These are phyloP conservation scores for Thalassiosira ordinaria DNA, from an alignment of 352 stramenopile genomes.

Conservation along the genomic window DNA sequence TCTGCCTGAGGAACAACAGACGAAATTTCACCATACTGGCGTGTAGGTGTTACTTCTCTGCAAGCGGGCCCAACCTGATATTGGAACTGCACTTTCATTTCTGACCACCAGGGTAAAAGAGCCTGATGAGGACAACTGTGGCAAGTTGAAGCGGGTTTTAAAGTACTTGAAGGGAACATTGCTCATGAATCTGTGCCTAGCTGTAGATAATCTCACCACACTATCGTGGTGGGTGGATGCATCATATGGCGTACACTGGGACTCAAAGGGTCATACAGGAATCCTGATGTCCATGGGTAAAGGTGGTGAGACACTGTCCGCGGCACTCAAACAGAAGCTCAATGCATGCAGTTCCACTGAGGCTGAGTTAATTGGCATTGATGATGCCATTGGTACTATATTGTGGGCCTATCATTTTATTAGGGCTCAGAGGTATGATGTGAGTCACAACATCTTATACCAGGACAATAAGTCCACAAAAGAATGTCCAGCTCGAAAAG, in stretches of 20 bases:
- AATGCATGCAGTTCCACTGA: constrained; percentile 41
- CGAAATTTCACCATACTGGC: neutral
- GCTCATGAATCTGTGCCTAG: constrained; percentile 10
- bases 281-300: constrained; percentile 41
- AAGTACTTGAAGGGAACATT: neutral
- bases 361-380: constrained; percentile 18
- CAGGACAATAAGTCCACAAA: constrained; percentile 9
- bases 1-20: neutral
- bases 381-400: constrained; percentile 13
- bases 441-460: neutral
- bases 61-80: constrained; percentile 36
- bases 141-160: neutral
- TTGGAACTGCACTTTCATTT: constrained; percentile 44
- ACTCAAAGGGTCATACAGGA: constrained; percentile 34
- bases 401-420: neutral
- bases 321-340: constrained; percentile 41
- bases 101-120: constrained; percentile 45
- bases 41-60: constrained; percentile 42
- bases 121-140: constrained; percentile 29
- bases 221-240: constrained; percentile 37
- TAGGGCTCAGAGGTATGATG: neutral
- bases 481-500: neutral
- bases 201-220: constrained; percentile 7
- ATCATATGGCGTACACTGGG: constrained; percentile 41
- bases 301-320: neutral